These are phyloP conservation scores for Aspergillus sp. DNA, from an alignment of 2,329 filamentous ascomycete species.

Conservation along the genomic window DNA sequence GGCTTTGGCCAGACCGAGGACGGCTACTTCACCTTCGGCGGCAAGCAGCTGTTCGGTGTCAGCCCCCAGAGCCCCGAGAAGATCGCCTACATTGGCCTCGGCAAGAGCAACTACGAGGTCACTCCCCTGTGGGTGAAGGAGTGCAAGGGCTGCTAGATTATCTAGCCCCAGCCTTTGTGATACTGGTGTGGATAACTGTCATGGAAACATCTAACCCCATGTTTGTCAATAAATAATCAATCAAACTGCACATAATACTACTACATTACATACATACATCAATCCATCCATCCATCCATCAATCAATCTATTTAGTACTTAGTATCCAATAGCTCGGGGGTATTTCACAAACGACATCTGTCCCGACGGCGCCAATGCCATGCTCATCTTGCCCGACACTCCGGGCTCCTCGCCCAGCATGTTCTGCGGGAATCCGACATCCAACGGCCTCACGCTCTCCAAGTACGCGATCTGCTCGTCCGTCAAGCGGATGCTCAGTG, in stretches of 20 bases:
- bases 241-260: not conserved
- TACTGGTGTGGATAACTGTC: not conserved
- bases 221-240: not conserved
- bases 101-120: not conserved
- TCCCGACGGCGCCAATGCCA: constrained; percentile 3
- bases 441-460: constrained; percentile 60
- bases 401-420: constrained; percentile 46
- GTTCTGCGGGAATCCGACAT: constrained; percentile 64
- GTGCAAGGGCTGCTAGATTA: constrained; percentile 2
- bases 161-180: not conserved
- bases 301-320: not conserved
- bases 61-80: not conserved
- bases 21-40: constrained; percentile 6
- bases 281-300: not conserved
- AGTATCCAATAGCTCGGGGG: constrained; percentile 8
- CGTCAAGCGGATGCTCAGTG: constrained; percentile 59
- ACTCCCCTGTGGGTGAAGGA: constrained; percentile 7
- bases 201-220: not conserved
- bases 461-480: constrained; percentile 64
- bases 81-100: not conserved
- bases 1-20: constrained; percentile 4
- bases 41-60: not conserved
- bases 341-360: constrained; percentile 8
- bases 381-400: constrained; percentile 11
- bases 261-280: too few relatives aligned